Evolutionary conservation across 441 rosid species (phyloP).

Genomic region (Omphalea diandra): DNA sequence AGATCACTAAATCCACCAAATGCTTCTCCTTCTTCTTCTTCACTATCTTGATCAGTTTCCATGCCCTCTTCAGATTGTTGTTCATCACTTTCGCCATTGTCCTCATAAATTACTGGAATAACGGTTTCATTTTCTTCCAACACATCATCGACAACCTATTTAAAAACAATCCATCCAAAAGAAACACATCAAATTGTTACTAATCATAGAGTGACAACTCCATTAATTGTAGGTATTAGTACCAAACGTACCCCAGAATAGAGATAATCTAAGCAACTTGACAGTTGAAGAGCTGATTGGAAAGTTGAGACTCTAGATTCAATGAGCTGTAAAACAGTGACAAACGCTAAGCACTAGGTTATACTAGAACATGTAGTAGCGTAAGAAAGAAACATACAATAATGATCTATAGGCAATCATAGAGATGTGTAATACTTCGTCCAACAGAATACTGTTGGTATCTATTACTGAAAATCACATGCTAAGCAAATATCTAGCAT

Average conservation of each 20-base stretch:
- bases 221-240: no score
- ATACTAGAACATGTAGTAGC: no score
- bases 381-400: neutral
- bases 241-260: conserved; percentile 39
- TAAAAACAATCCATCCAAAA: neutral
- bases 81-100: conserved; percentile 55
- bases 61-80: conserved; percentile 58
- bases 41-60: conserved; percentile 50
- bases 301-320: conserved; percentile 76
- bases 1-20: conserved; percentile 44
- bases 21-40: conserved; percentile 30
- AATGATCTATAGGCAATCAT: no score
- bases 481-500: neutral
- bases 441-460: no score
- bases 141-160: conserved; percentile 51
- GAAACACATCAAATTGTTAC: neutral
- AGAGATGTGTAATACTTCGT: neutral
- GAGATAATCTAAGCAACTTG: conserved; percentile 62
- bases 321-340: conserved; percentile 49
- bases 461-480: neutral
- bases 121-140: conserved; percentile 46
- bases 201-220: neutral
- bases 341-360: neutral
- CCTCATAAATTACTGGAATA: conserved; percentile 67
- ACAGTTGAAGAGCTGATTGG: conserved; percentile 66